Conservation (phyloP, 176 grass and related monocot species). For the Cenchrus purpureus region DNA sequence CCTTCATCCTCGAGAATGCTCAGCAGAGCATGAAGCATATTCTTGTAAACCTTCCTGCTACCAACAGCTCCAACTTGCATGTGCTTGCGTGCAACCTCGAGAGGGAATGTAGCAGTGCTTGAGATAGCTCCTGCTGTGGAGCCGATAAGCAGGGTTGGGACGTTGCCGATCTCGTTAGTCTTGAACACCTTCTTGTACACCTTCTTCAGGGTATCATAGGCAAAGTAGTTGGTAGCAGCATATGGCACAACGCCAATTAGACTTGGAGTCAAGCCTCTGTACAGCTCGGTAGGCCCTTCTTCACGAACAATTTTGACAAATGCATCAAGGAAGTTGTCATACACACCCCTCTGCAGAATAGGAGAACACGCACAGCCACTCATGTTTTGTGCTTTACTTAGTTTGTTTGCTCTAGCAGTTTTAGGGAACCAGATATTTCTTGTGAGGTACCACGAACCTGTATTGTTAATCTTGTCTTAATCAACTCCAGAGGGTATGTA, state of each 20-base stretch:
- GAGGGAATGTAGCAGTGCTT: constrained; percentile 80
- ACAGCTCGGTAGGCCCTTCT: constrained; percentile 79
- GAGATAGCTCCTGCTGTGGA: constrained; percentile 84
- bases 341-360: constrained; percentile 74
- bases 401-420: background rate
- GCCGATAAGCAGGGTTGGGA: constrained; percentile 77
- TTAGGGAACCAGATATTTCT: background rate
- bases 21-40: constrained; percentile 87
- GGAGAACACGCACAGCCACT: constrained; percentile 11
- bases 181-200: constrained; percentile 76
- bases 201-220: constrained; percentile 87
- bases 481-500: constrained; percentile 89
- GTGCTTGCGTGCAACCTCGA: constrained; percentile 87
- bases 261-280: constrained; percentile 81
- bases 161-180: constrained; percentile 53
- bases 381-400: background rate
- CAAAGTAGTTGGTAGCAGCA: constrained; percentile 84
- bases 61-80: constrained; percentile 87
- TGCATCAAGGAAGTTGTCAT: constrained; percentile 74
- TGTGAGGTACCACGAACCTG: constrained; percentile 53
- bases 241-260: constrained; percentile 91
- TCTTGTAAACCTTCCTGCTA: constrained; percentile 77
- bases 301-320: constrained; percentile 72
- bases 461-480: constrained; percentile 90
- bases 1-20: constrained; percentile 88